Evolutionary conservation across 139 green algal species (phyloP), one percentile per base, ranked within the genome.

Genomic region (Micromonas commoda): DNA sequence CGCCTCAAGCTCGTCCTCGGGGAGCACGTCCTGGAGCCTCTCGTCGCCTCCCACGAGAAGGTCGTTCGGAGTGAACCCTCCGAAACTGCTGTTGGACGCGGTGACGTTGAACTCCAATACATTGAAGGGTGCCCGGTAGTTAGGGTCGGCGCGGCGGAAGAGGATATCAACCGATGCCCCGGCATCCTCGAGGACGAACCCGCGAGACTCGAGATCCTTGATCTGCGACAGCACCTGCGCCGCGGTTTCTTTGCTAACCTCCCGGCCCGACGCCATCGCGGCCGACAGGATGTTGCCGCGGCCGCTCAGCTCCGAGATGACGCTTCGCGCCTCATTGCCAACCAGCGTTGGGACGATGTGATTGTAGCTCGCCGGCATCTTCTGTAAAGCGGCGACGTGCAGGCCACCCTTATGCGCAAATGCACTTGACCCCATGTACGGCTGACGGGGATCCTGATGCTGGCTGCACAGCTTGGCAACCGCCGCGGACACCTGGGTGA

Each of bases 371-470:
- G 78, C 45, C 24, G 82, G 82, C 67, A 87, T 83, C 81, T 86
- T 84, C 35, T 24, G 35, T 1, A 87, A 4, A 20, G 82, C 82
- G 26, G 82, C 82, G 31, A 87, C 82, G 65, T 87, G 82, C 2
- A 87, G 64, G n/a, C 82, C 82, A n/a, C 82, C 82, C 71, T 87
- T 87, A 77, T 87, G 82, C 3, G 82, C 82, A 23, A 87, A 87
- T 29, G 82, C 82, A 26, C 34, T 81, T 1, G 76, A 67, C 2
- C 82, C 82, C 37, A 87, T 76, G 82, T 82, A 87, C 1, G 82
- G 82, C 64, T 87, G 67, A 3, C n/a, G 34, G 20, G 68, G 26
- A n/a, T 35, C 28, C 31, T 52, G 28, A 9, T 63, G 69, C 69
- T 84, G 76, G 2, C 64, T 67, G 2, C 80, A 84, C 28, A 88